Conservation (phyloP, 2,329 filamentous ascomycete genomes). For the Sphaceloma murrayae region DNA sequence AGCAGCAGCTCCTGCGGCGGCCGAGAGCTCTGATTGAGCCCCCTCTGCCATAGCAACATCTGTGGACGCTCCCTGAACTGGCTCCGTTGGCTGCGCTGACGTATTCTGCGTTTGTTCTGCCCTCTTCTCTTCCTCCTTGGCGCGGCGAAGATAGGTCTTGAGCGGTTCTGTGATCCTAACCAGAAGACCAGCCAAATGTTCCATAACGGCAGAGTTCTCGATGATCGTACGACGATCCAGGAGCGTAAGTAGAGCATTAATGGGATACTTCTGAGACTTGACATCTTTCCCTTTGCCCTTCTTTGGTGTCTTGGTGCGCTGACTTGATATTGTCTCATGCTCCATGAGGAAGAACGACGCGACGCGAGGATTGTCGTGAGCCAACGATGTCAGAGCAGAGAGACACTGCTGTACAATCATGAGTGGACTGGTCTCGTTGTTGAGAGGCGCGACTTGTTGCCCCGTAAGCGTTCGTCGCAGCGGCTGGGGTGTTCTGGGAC, state of each 20-base stretch:
- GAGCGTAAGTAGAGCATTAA: constrained; percentile 81
- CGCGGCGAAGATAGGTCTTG: constrained; percentile 69
- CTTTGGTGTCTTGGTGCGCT: constrained; percentile 57
- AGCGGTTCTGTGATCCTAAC: constrained; percentile 83
- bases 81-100: constrained; percentile 12
- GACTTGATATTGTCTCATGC: constrained; percentile 59
- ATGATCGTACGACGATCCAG: constrained; percentile 92
- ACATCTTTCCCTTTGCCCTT: constrained; percentile 85
- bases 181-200: constrained; percentile 75
- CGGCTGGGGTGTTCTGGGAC: constrained; percentile 68
- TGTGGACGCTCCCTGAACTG: constrained; percentile 8
- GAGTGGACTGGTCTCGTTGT: constrained; percentile 82
- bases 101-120: constrained; percentile 27
- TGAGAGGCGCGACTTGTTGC: constrained; percentile 37
- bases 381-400: constrained; percentile 72
- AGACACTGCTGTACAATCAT: constrained; percentile 95
- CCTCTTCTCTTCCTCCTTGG: constrained; percentile 56
- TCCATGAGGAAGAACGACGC: constrained; percentile 89
- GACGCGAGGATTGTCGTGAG: constrained; percentile 75
- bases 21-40: constrained; percentile 18
- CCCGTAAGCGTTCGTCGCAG: constrained; percentile 66
- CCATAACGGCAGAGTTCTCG: constrained; percentile 96
- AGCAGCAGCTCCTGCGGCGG: constrained; percentile 20
- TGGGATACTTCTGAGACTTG: constrained; percentile 75
- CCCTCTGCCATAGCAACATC: constrained; percentile 22